Conservation (phyloP, 345 rosid species). For the Ceriops decandra region DNA sequence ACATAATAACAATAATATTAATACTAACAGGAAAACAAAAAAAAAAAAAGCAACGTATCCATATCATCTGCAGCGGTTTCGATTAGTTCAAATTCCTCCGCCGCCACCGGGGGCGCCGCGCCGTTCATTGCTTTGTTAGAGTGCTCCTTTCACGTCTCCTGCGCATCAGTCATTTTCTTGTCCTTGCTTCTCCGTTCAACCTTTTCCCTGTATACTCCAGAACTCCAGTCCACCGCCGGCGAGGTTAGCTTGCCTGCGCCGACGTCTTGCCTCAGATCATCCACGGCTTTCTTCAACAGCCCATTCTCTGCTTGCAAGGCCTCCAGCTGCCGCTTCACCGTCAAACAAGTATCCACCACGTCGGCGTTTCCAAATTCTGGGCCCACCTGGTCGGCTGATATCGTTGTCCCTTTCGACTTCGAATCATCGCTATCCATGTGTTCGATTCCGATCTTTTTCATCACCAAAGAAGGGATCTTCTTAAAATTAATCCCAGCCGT, state of each 20-base stretch:
- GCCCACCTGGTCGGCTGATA: background rate
- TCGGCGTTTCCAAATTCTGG: conserved; percentile 29
- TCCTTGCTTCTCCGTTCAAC: conserved; percentile 44
- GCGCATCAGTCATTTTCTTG: conserved; percentile 40
- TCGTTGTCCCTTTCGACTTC: conserved; percentile 15
- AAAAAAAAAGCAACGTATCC: background rate
- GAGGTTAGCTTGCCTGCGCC: conserved; percentile 20
- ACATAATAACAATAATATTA: background rate
- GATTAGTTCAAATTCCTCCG: conserved; percentile 27
- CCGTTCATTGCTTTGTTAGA: conserved; percentile 64
- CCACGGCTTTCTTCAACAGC: conserved; percentile 58
- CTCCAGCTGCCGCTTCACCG: conserved; percentile 60
- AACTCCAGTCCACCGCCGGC: conserved; percentile 27
- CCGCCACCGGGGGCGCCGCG: conserved; percentile 35
- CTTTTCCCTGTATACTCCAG: conserved; percentile 42
- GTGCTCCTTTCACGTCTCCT: conserved; percentile 54
- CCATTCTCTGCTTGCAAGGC: conserved; percentile 62
- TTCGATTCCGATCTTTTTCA: conserved; percentile 89
- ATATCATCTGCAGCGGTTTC: background rate
- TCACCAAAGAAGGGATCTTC: conserved; percentile 69
- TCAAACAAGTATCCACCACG: conserved; percentile 47
- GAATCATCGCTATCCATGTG: conserved; percentile 45
- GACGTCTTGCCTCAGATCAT: conserved; percentile 62
- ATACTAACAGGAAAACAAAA: background rate
- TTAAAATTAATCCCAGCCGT: conserved; percentile 46